Conservation (phyloP, 164 flowering plant species). For the Cinnamomum micranthum region DNA sequence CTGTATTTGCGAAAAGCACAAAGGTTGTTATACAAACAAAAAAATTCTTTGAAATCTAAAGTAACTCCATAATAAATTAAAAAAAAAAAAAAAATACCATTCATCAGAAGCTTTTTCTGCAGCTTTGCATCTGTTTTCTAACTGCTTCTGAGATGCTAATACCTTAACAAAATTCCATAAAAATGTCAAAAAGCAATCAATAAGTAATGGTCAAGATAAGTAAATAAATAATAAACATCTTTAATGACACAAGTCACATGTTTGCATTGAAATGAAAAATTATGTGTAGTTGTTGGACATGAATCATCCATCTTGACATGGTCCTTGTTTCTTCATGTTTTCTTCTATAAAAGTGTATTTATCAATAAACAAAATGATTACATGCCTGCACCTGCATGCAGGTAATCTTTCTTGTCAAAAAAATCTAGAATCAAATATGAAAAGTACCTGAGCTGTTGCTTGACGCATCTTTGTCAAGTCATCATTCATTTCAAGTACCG, state of each 20-base stretch:
- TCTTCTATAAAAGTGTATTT: not conserved
- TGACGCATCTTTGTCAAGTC: slow-evolving; percentile 97
- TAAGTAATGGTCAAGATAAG: no score
- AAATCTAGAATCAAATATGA: not conserved
- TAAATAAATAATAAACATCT: not conserved
- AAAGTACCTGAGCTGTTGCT: slow-evolving; percentile 91
- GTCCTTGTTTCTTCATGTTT: no score
- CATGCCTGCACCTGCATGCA: not conserved
- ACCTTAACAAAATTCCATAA: slow-evolving; percentile 40
- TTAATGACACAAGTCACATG: not conserved
- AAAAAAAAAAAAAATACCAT: slow-evolving; percentile 40
- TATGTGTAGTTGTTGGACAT: no score
- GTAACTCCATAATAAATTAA: not conserved
- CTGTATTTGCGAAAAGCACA: slow-evolving; percentile 23
- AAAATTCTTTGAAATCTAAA: not conserved
- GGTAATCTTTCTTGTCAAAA: not conserved
- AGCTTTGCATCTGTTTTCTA: slow-evolving; percentile 83
- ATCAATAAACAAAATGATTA: not conserved
- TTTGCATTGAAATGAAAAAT: not conserved
- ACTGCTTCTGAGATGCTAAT: slow-evolving; percentile 82
- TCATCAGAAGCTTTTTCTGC: slow-evolving; percentile 86
- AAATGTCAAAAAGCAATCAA: not conserved
- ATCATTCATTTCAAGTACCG: slow-evolving; percentile 94
- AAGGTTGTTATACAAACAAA: not conserved
- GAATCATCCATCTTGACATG: no score